Base-by-base conservation (phyloP, 2,329 filamentous ascomycete genomes). In the Hypomyces rosellus region DNA sequence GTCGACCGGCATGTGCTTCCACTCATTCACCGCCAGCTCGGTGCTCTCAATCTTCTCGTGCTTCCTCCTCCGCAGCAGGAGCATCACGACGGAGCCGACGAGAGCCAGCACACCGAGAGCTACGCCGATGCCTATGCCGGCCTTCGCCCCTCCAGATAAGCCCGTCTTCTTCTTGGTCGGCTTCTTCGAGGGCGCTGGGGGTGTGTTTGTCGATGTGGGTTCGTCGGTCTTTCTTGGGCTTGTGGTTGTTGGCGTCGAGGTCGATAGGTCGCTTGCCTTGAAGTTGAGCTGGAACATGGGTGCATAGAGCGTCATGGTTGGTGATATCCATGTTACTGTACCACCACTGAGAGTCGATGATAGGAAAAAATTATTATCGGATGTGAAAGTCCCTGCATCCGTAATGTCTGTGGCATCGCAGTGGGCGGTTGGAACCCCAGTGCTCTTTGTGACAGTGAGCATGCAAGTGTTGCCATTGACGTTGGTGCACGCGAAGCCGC, bases 251-350 rank as follows among this genome's bases (percentile, higher is more conserved):
- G 57, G 45, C 3, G 53, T 18, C 3, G 56, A 51, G 3, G 54
- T 39, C 7, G 55, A 43, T 3, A 63, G 14, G 37, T 66, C 63
- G 15, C 51, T 52, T 5, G 55, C 45, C 37, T 59, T 55, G 45
- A 52, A 56, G 39, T 61, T 59, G 45, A 67, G 59, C 54, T 67
- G 65, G 54, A 66, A 59, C 40, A 67, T 52, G 4, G 64, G 63
- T 14, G 63, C 64, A 12, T 45, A 58, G 2, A 66, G 13, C 2
- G 50, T 46, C 13, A 63, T 47, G 6, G 50, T 43, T 12, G 15
- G 42, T 14, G 34, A n/a, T n/a, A n/a, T n/a, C 33, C n/a, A 11
- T 7, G 42, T 6, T 45, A 33, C n/a, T n/a, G n/a, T 38, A 7
- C n/a, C 33, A n/a, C 11, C 45, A 5, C 18, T 33, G 3, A 18